These are phyloP conservation scores for Penicillium sp. DNA, from an alignment of 2,329 filamentous ascomycete genomes.

Conservation along the genomic window DNA sequence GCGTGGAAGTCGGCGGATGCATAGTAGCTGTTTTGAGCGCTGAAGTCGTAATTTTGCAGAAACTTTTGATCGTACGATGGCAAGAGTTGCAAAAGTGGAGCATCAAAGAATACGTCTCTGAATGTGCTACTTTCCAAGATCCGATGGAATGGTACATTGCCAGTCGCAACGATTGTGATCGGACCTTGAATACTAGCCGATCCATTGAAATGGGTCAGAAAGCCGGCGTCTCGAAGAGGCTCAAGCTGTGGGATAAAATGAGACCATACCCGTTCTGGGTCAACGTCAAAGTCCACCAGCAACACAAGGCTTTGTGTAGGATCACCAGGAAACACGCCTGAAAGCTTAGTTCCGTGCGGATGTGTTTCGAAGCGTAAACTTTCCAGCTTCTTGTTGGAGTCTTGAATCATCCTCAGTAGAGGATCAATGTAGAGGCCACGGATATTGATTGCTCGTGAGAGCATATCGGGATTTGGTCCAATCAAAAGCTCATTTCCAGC, in stretches of 20 bases:
- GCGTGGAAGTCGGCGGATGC: background rate
- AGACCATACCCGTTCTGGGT: conserved; percentile 1
- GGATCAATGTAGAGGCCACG: background rate
- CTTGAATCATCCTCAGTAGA: background rate
- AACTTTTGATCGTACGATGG: background rate
- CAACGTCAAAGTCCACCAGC: background rate
- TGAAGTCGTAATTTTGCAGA: background rate
- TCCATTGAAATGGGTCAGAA: conserved; percentile 1
- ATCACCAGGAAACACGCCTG: background rate
- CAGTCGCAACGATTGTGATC: conserved; percentile 6
- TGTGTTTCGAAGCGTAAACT: background rate
- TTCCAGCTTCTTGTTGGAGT: background rate
- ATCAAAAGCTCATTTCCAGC: conserved; percentile 1
- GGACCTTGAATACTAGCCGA: conserved; percentile 3
- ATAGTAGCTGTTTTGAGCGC: conserved; percentile 1
- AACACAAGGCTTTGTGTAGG: background rate
- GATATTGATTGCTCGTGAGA: background rate
- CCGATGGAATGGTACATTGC: conserved; percentile 5
- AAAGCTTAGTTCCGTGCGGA: background rate
- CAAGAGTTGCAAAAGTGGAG: background rate
- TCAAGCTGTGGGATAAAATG: background rate
- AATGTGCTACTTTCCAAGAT: background rate
- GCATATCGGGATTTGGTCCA: background rate
- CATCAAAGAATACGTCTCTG: conserved; percentile 1
- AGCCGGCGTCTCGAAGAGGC: conserved; percentile 3